Base-by-base conservation (phyloP, 2,329 filamentous ascomycete species). In the Fusarium falciforme region DNA sequence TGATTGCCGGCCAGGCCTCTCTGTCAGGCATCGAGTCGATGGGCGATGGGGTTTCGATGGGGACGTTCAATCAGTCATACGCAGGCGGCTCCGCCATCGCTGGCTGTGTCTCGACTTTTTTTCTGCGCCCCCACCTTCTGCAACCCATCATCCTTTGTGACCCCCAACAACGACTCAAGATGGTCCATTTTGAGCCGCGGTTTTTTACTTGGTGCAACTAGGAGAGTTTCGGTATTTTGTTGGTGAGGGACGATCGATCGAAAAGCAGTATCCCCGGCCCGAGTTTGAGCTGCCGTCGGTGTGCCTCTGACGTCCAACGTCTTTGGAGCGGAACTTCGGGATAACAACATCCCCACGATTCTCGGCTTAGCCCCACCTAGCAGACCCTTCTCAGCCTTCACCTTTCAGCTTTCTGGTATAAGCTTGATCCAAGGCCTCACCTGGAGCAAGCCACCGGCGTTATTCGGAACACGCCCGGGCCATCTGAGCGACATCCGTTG, bases 381-480 rank as follows among this genome's bases (percentile, higher is more conserved):
- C 42, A 61, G 36, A 60, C 65, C 68, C 60, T 68, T 72, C 54
- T 64, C 33, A 63, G 47, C 20, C 71, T 44, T 68, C 58, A 57
- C 31, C 57, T 57, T 60, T 58, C 55, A 44, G 55, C 31, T 42
- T 20, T n/a, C 42, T 10, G 17, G 44, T 44, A 27, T 35, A 47
- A 60, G 47, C 44, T 65, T 54, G 22, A 63, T 68, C 49, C 70
- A 57, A 59, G 60, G 38, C 44, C 57, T 77, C 49, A 69, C 63
- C 62, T 66, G 49, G 68, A 52, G 36, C 47, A 68, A 66, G 33
- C 61, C 42, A 66, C 67, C 68, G 70, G 76, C 74, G 57, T 61
- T 68, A 62, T 64, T 76, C 76, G 76, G 76, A 78, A 61, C 68
- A 42, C n/a, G 33, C 22, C 16, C 33, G 31, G 64, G 33, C 49